phyloP scores from a whole-genome alignment of 2,329 filamentous ascomycete genomes.

The Fusarium irregulare region DNA sequence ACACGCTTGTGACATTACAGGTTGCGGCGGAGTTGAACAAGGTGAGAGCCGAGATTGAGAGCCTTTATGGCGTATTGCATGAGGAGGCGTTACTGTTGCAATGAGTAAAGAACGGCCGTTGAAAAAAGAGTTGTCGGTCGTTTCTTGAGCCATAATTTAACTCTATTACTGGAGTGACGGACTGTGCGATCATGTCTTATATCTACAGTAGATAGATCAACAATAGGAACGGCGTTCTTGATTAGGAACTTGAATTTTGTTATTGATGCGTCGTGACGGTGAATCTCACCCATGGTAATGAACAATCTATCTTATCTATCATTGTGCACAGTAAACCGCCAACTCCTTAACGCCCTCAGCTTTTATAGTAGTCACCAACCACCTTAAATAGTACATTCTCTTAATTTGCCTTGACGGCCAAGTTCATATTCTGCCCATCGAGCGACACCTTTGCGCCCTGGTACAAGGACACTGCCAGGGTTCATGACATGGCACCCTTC shows the following conservation, averaged over 20 bases:
- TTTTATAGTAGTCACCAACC: background rate
- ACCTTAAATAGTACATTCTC: conserved; percentile 69
- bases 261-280: background rate
- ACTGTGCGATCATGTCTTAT: background rate
- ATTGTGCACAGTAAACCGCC: conserved; percentile 14
- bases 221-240: background rate
- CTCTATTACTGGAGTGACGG: background rate
- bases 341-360: conserved; percentile 16
- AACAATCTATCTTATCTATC: conserved; percentile 26
- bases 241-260: background rate
- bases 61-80: conserved; percentile 71
- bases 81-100: conserved; percentile 69
- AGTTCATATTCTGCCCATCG: conserved; percentile 91
- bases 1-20: conserved; percentile 77
- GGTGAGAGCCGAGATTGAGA: conserved; percentile 71
- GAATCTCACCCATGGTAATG: background rate
- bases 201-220: background rate
- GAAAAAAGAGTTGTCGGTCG: conserved; percentile 1
- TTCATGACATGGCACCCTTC: conserved; percentile 98
- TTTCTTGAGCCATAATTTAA: conserved; percentile 7
- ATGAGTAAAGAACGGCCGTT: conserved; percentile 46
- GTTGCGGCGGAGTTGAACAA: conserved; percentile 72
- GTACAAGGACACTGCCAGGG: conserved; percentile 79
- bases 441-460: conserved; percentile 74
- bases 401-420: conserved; percentile 69